Percentiles rank a stretch among this genome's conserved stretches.
phyloP scores from a whole-genome alignment of 495 filamentous ascomycete species.

The Aspergillus mulundensis region DNA sequence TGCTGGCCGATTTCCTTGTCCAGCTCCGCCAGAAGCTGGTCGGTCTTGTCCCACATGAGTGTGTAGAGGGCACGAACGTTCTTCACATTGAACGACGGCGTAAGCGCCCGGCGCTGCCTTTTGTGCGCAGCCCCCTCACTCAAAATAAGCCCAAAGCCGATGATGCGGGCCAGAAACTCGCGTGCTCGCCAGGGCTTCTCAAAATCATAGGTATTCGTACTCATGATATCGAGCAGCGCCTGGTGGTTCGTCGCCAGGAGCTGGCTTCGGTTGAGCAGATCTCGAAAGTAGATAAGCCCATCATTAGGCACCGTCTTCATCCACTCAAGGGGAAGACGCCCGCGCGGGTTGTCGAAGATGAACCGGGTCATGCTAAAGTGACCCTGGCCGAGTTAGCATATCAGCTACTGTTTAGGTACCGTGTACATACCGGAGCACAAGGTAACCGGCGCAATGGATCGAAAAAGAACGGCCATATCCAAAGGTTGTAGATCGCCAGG shows the following conservation, averaged over 20 bases:
- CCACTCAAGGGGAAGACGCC: conserved; percentile 63
- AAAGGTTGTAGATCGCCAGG: conserved; percentile 41
- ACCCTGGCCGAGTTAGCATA: conserved; percentile 24
- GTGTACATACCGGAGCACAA: conserved; percentile 42
- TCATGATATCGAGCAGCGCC: conserved; percentile 52
- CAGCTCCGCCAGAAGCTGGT: conserved; percentile 36
- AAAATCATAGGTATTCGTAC: conserved; percentile 51
- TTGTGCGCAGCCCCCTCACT: conserved; percentile 77
- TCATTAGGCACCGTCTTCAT: conserved; percentile 73
- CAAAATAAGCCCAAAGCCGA: conserved; percentile 75
- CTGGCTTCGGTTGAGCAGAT: conserved; percentile 28
- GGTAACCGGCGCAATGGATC: conserved; percentile 69
- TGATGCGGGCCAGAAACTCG: conserved; percentile 57
- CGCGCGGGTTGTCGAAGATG: conserved; percentile 57
- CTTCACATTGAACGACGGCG: conserved; percentile 76
- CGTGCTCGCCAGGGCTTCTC: conserved; percentile 46
- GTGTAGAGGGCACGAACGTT: conserved; percentile 82
- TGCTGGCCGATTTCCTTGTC: conserved; percentile 36
- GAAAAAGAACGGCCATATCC: conserved; percentile 68
- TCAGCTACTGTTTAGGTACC: neutral
- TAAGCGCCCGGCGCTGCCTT: conserved; percentile 69
- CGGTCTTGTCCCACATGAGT: conserved; percentile 66
- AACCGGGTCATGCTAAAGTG: conserved; percentile 53
- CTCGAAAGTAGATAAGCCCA: conserved; percentile 75
- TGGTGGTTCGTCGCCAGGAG: conserved; percentile 41